A percentile compares a stretch with the other conserved stretches of the same genome.
phyloP scores from a whole-genome alignment of 129 eudicot genomes.

The Helichrysum umbraculigerum region DNA sequence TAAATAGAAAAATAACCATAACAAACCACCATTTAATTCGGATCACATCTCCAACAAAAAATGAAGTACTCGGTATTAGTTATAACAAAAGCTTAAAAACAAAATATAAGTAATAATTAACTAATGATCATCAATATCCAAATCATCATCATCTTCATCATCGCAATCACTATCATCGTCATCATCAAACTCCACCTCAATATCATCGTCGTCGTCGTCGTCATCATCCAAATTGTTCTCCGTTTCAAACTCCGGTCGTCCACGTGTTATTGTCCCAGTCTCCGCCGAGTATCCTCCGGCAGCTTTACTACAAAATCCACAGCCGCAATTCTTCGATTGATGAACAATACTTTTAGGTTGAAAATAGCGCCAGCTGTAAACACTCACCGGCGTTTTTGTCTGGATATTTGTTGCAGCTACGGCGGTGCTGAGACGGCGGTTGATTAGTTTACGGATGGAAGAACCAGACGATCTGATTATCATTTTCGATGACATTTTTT shows the following conservation, averaged over 20 bases:
- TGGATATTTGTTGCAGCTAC: background rate
- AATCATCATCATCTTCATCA: background rate
- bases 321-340: background rate
- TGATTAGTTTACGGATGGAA: conserved; percentile 18
- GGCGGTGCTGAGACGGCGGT: conserved; percentile 24
- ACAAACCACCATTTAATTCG: too few species aligned
- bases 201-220: background rate
- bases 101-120: background rate
- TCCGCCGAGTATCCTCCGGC: conserved; percentile 7
- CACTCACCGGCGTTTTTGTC: conserved; percentile 19
- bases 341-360: conserved; percentile 16
- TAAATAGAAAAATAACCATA: too few species aligned
- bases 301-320: background rate
- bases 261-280: conserved; percentile 1
- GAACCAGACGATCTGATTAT: conserved; percentile 8
- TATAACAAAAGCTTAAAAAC: background rate
- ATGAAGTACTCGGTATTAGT: background rate
- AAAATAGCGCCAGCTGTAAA: conserved; percentile 24
- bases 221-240: background rate
- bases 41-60: too few species aligned
- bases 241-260: background rate
- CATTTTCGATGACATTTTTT: conserved; percentile 7
- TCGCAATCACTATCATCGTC: background rate
- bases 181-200: background rate
- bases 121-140: background rate